These are phyloP conservation scores for Eremothecium sinecaudum DNA, from an alignment of 1,139 yeast species.

Conservation along the genomic window DNA sequence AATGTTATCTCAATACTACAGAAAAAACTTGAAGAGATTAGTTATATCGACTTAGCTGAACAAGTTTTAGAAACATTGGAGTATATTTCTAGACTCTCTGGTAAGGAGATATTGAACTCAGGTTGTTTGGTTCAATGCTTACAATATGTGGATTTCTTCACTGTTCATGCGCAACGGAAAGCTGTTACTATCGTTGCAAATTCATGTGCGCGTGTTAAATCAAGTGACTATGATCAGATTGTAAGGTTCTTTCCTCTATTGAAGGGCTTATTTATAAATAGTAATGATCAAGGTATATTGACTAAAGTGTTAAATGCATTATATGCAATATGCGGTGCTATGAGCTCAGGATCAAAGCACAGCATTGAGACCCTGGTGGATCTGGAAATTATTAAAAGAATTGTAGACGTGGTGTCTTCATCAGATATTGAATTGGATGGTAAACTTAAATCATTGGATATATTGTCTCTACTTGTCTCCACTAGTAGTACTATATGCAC, in stretches of 20 bases:
- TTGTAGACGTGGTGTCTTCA: constrained; percentile 16
- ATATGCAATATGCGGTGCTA: constrained; percentile 22
- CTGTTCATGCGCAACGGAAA: constrained; percentile 81
- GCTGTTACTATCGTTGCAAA: constrained; percentile 72
- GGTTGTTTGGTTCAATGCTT: constrained; percentile 64
- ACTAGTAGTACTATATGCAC: constrained; percentile 15
- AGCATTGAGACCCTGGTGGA: constrained; percentile 20
- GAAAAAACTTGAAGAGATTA: constrained; percentile 60
- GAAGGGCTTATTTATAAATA: constrained; percentile 50
- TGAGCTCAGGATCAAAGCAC: constrained; percentile 10
- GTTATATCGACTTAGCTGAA: constrained; percentile 85
- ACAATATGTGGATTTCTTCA: constrained; percentile 75
- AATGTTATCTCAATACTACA: constrained; percentile 63
- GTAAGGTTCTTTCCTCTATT: constrained; percentile 54
- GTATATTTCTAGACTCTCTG: constrained; percentile 50
- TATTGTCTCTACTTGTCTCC: constrained; percentile 19
- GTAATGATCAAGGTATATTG: constrained; percentile 37
- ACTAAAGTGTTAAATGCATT: constrained; percentile 18
- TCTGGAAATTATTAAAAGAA: constrained; percentile 15
- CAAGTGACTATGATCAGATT: constrained; percentile 36
- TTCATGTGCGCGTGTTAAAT: constrained; percentile 47
- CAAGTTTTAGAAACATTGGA: constrained; percentile 77
- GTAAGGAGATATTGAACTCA: constrained; percentile 42
- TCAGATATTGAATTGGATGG: constrained; percentile 20
- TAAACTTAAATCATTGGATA: constrained; percentile 23